Conservation (phyloP, 306 rosid species). For the Ormosia semicastrata region DNA sequence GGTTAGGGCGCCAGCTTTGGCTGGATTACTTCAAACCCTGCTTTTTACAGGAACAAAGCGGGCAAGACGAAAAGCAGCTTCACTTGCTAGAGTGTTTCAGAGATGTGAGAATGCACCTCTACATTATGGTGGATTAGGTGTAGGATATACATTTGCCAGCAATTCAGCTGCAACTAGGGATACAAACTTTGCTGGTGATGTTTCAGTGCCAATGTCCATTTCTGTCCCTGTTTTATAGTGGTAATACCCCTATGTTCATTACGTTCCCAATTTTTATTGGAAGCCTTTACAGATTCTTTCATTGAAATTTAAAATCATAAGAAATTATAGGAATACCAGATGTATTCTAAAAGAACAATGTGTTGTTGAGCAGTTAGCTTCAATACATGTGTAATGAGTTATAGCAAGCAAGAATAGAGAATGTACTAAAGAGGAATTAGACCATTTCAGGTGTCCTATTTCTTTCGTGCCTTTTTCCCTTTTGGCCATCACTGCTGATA, state of each 20-base stretch:
- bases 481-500: neutral
- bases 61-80: conserved; percentile 91
- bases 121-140: conserved; percentile 73
- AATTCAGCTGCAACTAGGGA: conserved; percentile 64
- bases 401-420: conserved; percentile 25
- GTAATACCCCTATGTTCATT: conserved; percentile 32
- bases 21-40: conserved; percentile 68
- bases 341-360: conserved; percentile 26
- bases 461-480: neutral
- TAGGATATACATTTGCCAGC: conserved; percentile 65
- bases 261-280: conserved; percentile 52
- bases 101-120: conserved; percentile 55
- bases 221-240: conserved; percentile 78
- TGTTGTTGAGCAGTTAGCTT: conserved; percentile 37
- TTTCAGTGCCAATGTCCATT: conserved; percentile 66
- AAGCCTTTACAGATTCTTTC: conserved; percentile 66
- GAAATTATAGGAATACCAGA: conserved; percentile 44
- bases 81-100: conserved; percentile 79
- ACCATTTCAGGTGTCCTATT: conserved; percentile 19
- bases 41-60: conserved; percentile 82
- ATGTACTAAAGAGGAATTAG: conserved; percentile 17
- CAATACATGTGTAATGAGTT: conserved; percentile 27
- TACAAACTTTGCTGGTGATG: conserved; percentile 59
- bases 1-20: conserved; percentile 70
- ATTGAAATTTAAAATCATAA: conserved; percentile 52